Conservation (phyloP, 1,284 basidiomycete species). For the Cerioporus squamosus region DNA sequence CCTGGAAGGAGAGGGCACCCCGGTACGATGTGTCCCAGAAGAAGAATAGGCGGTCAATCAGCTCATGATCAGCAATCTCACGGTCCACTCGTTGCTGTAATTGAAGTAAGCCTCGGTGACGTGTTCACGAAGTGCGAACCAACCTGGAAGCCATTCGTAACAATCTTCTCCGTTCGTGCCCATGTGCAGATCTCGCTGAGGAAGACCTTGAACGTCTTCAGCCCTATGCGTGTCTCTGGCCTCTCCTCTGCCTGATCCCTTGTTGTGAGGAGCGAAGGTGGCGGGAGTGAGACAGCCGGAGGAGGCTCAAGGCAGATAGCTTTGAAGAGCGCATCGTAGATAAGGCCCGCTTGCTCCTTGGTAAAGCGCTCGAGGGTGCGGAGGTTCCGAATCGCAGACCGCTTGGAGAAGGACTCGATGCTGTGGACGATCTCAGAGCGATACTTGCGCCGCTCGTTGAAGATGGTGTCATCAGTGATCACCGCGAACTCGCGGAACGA, state of each 20-base stretch:
- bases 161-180: conserved; percentile 95
- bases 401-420: conserved; percentile 95
- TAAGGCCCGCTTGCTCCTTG: conserved; percentile 88
- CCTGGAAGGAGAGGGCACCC: conserved; percentile 88
- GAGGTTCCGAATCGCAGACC: conserved; percentile 92
- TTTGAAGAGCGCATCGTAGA: conserved; percentile 92
- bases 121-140: conserved; percentile 25
- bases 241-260: conserved; percentile 72
- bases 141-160: conserved; percentile 90
- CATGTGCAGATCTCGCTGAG: conserved; percentile 94
- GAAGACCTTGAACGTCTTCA: conserved; percentile 89
- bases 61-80: conserved; percentile 81
- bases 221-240: conserved; percentile 87
- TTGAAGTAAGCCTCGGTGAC: neutral
- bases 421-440: conserved; percentile 91
- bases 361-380: conserved; percentile 81
- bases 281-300: conserved; percentile 49
- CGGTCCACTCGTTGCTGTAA: conserved; percentile 78
- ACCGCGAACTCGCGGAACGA: conserved; percentile 98
- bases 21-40: conserved; percentile 86
- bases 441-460: conserved; percentile 85
- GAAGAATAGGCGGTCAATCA: conserved; percentile 84
- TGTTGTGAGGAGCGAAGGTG: conserved; percentile 55
- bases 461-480: conserved; percentile 96
- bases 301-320: conserved; percentile 83